Conservation (phyloP, 2,329 filamentous ascomycete species). For the Paecilomyces sp. region DNA sequence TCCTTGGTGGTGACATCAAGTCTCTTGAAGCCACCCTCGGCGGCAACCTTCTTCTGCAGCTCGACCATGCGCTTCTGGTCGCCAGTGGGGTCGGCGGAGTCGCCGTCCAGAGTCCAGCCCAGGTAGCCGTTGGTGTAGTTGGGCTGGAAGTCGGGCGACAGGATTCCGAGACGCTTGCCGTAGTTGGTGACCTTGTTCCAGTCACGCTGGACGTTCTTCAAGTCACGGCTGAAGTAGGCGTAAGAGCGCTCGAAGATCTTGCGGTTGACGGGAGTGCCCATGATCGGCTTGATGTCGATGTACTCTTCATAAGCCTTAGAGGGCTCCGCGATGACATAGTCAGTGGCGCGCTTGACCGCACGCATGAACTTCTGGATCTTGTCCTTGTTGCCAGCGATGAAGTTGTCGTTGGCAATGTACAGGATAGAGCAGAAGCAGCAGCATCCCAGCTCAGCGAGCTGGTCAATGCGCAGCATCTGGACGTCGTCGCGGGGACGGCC, state of each 20-base stretch:
- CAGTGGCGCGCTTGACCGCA: conserved; percentile 67
- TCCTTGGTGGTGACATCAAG: conserved; percentile 15
- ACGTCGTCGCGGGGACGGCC: conserved; percentile 60
- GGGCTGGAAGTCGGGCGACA: conserved; percentile 56
- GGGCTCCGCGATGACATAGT: conserved; percentile 60
- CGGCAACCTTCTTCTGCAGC: conserved; percentile 61
- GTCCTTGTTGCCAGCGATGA: conserved; percentile 59
- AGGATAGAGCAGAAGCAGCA: conserved; percentile 80
- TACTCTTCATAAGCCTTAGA: conserved; percentile 61
- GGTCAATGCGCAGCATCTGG: conserved; percentile 74
- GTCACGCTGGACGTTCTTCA: conserved; percentile 68
- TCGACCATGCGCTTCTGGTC: conserved; percentile 69
- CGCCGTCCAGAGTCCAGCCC: conserved; percentile 56
- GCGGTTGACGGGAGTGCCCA: conserved; percentile 61
- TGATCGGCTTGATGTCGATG: conserved; percentile 63
- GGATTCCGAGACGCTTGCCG: conserved; percentile 63
- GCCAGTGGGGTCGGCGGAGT: conserved; percentile 59
- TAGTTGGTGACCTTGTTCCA: conserved; percentile 73
- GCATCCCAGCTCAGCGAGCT: conserved; percentile 71
- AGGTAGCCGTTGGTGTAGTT: conserved; percentile 72
- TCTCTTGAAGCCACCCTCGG: conserved; percentile 52
- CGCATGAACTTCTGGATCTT: conserved; percentile 62
- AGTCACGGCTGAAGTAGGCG: conserved; percentile 66
- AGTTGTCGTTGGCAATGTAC: conserved; percentile 70
- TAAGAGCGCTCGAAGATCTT: conserved; percentile 76